These are phyloP conservation scores for Solidago caesia DNA, from an alignment of 129 eudicot genomes.

Conservation along the genomic window DNA sequence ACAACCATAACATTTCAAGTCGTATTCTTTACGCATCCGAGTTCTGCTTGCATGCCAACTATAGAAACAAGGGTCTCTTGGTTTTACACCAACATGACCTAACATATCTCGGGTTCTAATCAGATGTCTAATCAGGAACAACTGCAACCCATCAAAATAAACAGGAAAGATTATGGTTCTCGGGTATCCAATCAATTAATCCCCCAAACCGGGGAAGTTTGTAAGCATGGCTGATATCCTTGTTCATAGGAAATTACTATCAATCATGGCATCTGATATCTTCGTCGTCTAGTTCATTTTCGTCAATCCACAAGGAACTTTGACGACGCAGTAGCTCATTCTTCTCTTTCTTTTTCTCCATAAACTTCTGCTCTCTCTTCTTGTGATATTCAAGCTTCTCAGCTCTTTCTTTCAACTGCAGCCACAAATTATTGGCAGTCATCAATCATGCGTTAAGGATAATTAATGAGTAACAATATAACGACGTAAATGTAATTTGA, in stretches of 20 bases:
- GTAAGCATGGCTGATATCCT: neutral
- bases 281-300: slow-evolving; percentile 50
- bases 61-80: slow-evolving; percentile 17
- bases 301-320: slow-evolving; percentile 78
- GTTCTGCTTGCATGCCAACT: neutral
- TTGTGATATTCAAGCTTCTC: slow-evolving; percentile 87
- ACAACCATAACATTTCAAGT: slow-evolving; percentile 4
- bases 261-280: slow-evolving; percentile 34
- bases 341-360: slow-evolving; percentile 58
- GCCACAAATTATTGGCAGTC: neutral
- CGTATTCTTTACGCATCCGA: slow-evolving; percentile 4
- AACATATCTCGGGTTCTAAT: neutral
- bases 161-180: too few relatives aligned
- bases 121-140: too few relatives aligned
- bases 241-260: slow-evolving; percentile 23
- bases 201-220: neutral
- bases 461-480: neutral
- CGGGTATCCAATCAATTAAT: neutral
- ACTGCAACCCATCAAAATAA: too few relatives aligned
- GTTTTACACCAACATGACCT: slow-evolving; percentile 1
- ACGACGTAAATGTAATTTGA: neutral
- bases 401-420: slow-evolving; percentile 73
- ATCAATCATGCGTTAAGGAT: neutral
- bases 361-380: slow-evolving; percentile 43
- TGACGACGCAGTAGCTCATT: slow-evolving; percentile 53